These are phyloP conservation scores for Venturia aucupariae DNA, from an alignment of 2,329 filamentous ascomycete species.

Conservation along the genomic window DNA sequence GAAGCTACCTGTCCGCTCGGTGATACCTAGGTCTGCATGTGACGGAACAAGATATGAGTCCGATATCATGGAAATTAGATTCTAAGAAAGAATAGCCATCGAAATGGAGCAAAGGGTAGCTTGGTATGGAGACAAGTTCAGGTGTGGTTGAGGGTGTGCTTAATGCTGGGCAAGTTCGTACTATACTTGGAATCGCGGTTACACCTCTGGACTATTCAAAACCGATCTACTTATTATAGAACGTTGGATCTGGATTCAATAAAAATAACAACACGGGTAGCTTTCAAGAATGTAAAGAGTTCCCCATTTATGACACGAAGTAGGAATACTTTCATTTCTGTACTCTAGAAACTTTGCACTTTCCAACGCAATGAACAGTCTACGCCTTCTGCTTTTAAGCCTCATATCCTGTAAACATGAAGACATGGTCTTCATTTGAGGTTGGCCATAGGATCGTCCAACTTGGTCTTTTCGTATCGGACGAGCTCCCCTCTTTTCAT, in stretches of 20 bases:
- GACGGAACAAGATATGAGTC: neutral
- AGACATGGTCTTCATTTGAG: neutral
- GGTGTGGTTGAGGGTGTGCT: neutral
- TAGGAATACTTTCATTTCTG: too few relatives aligned
- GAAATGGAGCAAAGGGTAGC: too few relatives aligned
- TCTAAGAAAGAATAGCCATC: neutral
- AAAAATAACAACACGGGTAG: neutral
- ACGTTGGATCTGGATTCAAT: neutral
- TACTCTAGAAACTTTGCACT: neutral
- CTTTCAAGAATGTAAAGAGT: neutral
- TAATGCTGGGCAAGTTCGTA: neutral
- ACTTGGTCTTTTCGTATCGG: neutral
- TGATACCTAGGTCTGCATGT: constrained; percentile 19
- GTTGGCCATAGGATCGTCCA: neutral
- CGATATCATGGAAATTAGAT: neutral
- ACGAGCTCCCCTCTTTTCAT: neutral
- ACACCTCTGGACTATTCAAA: constrained; percentile 4
- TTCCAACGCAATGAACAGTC: neutral
- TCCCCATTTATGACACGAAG: neutral
- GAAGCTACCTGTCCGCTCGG: constrained; percentile 26
- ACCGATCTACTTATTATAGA: neutral
- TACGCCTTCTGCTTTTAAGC: neutral
- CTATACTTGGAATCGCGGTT: neutral
- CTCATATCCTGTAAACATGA: neutral
- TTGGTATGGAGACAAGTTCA: neutral